Evolutionary conservation across 2,329 filamentous ascomycete species (phyloP), one percentile per base, ranked within the genome.

Genomic region (Emergomyces orientalis): DNA sequence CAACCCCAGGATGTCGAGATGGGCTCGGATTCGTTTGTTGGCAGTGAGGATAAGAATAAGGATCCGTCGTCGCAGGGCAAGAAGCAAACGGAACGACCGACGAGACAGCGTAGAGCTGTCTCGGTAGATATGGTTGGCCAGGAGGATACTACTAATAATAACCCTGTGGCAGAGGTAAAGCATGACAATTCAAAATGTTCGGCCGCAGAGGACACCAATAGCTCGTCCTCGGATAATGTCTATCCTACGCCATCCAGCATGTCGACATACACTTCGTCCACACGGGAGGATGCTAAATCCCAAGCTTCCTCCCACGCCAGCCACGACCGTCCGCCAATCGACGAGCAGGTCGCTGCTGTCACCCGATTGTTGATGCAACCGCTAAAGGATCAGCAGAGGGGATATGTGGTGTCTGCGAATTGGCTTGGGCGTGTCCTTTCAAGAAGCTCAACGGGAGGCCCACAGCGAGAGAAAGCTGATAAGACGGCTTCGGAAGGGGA

Each of bases 361-460:
- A 82, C 84, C 69, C 80, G 81, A 39, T 76, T 92, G 32, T 68
- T 73, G 71, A 69, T 74, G 43, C 79, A 82, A 56, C 80, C 83
- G 8, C 73, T 86, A n/a, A 76, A 84, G 63, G 89, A 92, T 65
- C 87, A 87, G n/a, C 84, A 89, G 63, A 82, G 85, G 62, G 89
- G 88, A 17, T 96, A 87, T 69, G 76, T 96, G 25, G 84, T 97
- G 4, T 95, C 92, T 1, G 84, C 82, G 59, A 81, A 81, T 64
- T 97, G 94, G 94, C 81, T 97, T 41, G 81, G 83, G 63, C 84
- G 85, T 64, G 90, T 94, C 2, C 79, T 88, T 64, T 83, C 88
- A 30, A 81, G 89, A 62, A 84, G 84, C 58, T 80, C 83, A 9
- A 82, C 85, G n/a, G 74, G 79, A 19, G 37, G 25, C 17, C 81